These are phyloP conservation scores for Apophysomyces variabilis DNA, from an alignment of 371 early-diverging fungal genomes.

Conservation along the genomic window DNA sequence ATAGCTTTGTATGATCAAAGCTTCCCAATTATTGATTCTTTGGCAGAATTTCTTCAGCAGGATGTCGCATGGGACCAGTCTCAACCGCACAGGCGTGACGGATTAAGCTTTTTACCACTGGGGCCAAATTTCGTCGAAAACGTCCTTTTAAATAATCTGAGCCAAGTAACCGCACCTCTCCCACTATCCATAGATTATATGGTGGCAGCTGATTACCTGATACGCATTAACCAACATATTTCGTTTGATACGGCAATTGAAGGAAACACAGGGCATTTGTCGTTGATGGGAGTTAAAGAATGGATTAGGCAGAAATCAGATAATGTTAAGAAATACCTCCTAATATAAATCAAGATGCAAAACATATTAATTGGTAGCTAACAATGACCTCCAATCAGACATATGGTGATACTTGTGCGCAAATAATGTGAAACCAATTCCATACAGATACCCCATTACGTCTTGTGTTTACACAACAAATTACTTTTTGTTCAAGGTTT, in stretches of 20 bases:
- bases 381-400: neutral
- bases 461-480: too few species aligned
- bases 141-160: conserved; percentile 3
- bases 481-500: too few species aligned
- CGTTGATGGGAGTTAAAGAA: conserved; percentile 34
- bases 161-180: neutral
- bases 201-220: conserved; percentile 22
- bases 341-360: neutral
- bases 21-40: conserved; percentile 18
- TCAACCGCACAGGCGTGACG: conserved; percentile 22
- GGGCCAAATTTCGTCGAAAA: conserved; percentile 5
- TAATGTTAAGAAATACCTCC: neutral
- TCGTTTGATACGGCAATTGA: conserved; percentile 24
- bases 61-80: conserved; percentile 38
- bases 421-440: too few species aligned
- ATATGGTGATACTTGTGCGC: too few species aligned
- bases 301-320: conserved; percentile 28
- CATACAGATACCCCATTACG: too few species aligned
- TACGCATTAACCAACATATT: conserved; percentile 23
- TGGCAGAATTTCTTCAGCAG: conserved; percentile 15
- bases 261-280: conserved; percentile 28
- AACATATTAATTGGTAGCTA: too few species aligned
- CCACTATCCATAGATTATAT: conserved; percentile 15
- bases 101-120: conserved; percentile 4
- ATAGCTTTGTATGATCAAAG: conserved; percentile 20